Evolutionary conservation across 768 basidiomycete species (phyloP).

Genomic region (Leccinum longicurvipes): DNA sequence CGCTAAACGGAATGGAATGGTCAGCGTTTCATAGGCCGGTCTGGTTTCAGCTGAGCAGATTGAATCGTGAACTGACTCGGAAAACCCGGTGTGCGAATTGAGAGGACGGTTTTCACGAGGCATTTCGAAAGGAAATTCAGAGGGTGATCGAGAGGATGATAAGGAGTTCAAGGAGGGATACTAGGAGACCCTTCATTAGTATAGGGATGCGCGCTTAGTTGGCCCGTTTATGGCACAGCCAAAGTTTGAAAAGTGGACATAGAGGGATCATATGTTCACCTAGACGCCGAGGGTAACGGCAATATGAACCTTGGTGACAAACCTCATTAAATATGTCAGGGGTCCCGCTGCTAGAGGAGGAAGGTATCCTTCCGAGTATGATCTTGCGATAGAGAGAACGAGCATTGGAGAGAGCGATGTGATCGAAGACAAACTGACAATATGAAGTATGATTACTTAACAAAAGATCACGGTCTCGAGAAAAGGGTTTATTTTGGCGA

Average conservation of each 20-base stretch:
- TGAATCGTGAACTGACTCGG: not conserved
- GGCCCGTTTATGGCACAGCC: conserved; percentile 5
- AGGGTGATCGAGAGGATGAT: not conserved
- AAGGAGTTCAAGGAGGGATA: not conserved
- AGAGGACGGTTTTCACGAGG: not conserved
- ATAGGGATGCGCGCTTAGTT: conserved; percentile 1
- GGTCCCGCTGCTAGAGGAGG: not conserved
- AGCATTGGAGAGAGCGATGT: not conserved
- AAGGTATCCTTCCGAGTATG: not conserved
- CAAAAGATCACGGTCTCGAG: not conserved
- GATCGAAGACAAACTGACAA: not conserved
- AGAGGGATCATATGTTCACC: not conserved
- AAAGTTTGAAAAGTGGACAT: conserved; percentile 5
- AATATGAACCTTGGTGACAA: not conserved
- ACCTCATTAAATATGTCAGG: not conserved
- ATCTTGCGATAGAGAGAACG: not conserved
- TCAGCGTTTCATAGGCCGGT: not conserved
- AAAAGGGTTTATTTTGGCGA: not conserved
- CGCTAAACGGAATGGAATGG: not conserved
- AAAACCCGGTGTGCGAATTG: not conserved
- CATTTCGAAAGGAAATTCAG: not conserved
- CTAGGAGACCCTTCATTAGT: conserved; percentile 16
- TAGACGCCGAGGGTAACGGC: conserved; percentile 18
- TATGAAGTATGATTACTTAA: not conserved
- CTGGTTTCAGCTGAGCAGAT: not conserved